These are phyloP conservation scores for Suhomyces prunicola DNA, from an alignment of 805 yeast genomes.

Conservation along the genomic window DNA sequence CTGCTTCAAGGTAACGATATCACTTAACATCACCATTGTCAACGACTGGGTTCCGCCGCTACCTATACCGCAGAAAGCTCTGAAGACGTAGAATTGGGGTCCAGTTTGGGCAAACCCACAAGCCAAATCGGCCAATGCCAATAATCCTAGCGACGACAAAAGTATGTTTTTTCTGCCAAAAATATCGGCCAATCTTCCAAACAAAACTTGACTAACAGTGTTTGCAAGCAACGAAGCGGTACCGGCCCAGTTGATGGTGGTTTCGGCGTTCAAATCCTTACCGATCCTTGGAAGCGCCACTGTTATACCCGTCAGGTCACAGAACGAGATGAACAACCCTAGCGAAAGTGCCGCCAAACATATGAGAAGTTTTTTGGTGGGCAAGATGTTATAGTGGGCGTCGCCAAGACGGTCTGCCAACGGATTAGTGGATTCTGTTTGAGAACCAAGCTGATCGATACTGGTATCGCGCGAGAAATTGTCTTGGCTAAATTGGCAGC, in stretches of 20 bases:
- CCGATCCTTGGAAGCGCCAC: constrained; percentile 20
- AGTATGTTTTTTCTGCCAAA: constrained; percentile 51
- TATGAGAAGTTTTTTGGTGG: constrained; percentile 14
- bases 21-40: constrained; percentile 52
- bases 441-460: neutral
- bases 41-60: constrained; percentile 54
- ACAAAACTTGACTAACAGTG: constrained; percentile 71
- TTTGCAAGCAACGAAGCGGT: constrained; percentile 66
- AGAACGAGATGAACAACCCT: constrained; percentile 17
- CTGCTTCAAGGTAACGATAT: constrained; percentile 50
- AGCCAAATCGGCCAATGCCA: constrained; percentile 42
- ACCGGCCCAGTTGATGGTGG: constrained; percentile 57
- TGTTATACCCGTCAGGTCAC: constrained; percentile 22
- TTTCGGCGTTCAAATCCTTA: constrained; percentile 16
- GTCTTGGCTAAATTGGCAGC: neutral
- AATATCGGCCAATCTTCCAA: constrained; percentile 68
- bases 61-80: constrained; percentile 60
- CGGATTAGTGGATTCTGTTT: neutral
- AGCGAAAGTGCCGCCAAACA: constrained; percentile 18
- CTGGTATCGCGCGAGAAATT: neutral
- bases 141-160: constrained; percentile 41
- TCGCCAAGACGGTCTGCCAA: constrained; percentile 19
- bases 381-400: constrained; percentile 20
- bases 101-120: constrained; percentile 44
- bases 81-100: constrained; percentile 43